Evolutionary conservation across 441 rosid genomes (phyloP).

Genomic region (Syzygium malaccense): DNA sequence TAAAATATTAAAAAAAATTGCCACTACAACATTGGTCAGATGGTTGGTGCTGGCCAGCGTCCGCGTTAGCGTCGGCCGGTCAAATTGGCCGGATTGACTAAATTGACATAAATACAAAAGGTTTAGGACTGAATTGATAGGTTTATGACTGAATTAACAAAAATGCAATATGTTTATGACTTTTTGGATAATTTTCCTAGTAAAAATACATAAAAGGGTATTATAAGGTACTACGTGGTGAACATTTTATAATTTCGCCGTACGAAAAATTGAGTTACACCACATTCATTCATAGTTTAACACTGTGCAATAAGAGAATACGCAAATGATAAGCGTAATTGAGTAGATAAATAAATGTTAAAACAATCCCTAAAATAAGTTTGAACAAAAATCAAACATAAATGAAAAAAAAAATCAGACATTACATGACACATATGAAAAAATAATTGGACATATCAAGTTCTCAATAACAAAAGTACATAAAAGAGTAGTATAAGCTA

Average conservation of each 20-base stretch:
- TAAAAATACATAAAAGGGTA: background rate
- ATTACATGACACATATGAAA: no score
- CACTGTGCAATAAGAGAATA: background rate
- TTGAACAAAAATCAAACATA: background rate
- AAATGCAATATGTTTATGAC: no score
- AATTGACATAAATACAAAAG: no score
- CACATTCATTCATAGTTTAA: background rate
- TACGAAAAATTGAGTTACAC: background rate
- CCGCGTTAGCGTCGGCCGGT: no score
- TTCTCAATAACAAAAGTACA: background rate
- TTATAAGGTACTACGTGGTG: rapidly evolving
- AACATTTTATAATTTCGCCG: background rate
- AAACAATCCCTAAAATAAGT: background rate
- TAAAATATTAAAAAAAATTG: no score
- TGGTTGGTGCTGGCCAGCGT: no score
- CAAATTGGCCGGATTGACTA: no score
- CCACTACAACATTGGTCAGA: no score
- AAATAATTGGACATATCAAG: background rate
- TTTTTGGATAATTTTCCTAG: no score
- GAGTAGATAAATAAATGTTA: background rate
- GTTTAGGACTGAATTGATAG: no score
- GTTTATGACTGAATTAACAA: no score
- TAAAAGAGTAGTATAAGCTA: background rate
- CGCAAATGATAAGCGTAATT: background rate
- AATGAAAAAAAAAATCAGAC: background rate